Conservation (phyloP, 768 basidiomycete genomes). For the Tylopilus subfusipes region DNA sequence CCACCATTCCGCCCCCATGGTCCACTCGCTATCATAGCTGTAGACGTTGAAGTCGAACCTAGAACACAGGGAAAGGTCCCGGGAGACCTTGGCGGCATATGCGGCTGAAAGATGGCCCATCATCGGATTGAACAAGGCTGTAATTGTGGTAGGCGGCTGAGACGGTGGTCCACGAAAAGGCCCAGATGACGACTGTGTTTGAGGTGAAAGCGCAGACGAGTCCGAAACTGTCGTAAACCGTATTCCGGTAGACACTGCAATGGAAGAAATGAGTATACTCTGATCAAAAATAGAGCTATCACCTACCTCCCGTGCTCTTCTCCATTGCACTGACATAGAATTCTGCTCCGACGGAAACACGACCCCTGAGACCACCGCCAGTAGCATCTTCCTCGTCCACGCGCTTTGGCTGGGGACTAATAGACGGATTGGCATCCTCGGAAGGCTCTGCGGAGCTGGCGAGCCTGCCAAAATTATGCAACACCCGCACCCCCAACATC, state of each 20-base stretch:
- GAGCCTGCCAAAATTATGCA: slow-evolving; percentile 89
- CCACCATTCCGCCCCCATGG: slow-evolving; percentile 97
- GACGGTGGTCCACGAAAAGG: slow-evolving; percentile 30
- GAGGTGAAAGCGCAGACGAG: slow-evolving; percentile 62
- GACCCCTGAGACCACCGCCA: slow-evolving; percentile 85
- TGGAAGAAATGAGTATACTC: slow-evolving; percentile 3
- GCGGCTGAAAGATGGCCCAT: slow-evolving; percentile 90
- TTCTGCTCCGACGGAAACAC: slow-evolving; percentile 90
- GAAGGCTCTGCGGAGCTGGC: slow-evolving; percentile 38
- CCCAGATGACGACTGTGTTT: slow-evolving; percentile 38
- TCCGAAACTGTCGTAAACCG: slow-evolving; percentile 94
- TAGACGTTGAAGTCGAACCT: slow-evolving; percentile 97
- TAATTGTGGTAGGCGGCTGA: slow-evolving; percentile 92
- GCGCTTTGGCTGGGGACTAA: slow-evolving; percentile 53
- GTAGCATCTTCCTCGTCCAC: slow-evolving; percentile 94
- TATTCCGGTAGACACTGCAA: slow-evolving; percentile 82
- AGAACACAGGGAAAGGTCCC: slow-evolving; percentile 80
- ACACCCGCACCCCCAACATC: slow-evolving; percentile 84
- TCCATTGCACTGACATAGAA: slow-evolving; percentile 92
- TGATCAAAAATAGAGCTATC: not conserved
- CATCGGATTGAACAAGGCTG: slow-evolving; percentile 94
- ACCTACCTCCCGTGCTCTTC: slow-evolving; percentile 80
- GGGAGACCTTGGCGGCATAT: slow-evolving; percentile 84
- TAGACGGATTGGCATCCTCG: slow-evolving; percentile 29
- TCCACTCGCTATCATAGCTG: slow-evolving; percentile 95